Evolutionary conservation across 1,284 basidiomycete species (phyloP), one percentile per base, ranked within the genome.

Genomic region (Microbotryum violaceum): DNA sequence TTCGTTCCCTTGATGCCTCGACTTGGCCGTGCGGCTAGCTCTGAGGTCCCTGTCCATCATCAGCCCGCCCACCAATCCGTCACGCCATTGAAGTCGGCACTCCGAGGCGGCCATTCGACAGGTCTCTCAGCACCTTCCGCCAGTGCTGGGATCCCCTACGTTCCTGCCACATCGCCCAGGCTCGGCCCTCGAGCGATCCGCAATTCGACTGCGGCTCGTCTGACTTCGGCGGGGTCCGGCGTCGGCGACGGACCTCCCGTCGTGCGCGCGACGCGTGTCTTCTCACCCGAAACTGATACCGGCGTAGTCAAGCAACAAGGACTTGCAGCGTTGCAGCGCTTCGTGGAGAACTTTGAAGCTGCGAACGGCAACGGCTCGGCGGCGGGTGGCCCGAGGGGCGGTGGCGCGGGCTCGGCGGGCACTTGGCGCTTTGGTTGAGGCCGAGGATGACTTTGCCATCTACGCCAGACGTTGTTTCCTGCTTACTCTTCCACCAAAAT

Each of bases 241-340:
- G 65, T 62, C 10, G 65, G 61, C 27, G 47, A 56, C n/a, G 63
- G 60, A 5, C 68, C 65, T 29, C 65, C 65, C 2, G 50, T 67
- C 50, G 61, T 69, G 4, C 57, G 63, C 21, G 68, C 70, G 14
- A 68, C 67, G 33, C 49, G 71, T 6, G 70, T 72, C 12, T 72
- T 72, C 62, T 50, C 65, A 5, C 66, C 69, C 23, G 63, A 66
- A 23, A 72, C 71, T 14, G 71, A 70, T 50, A 71, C 70, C n/a
- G 61, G 60, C 16, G 53, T 62, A 23, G 63, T 72, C 59, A 67
- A 69, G 55, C 64, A 71, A 62, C 66, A 71, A 45, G 70, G 71
- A 1, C 57, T 72, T 21, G 70, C 68, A 4, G 70, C 71, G 46
- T 44, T 72, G 27, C 66, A 70, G 57, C 56, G 71, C 2, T 72